Evolutionary conservation across 768 basidiomycete species (phyloP), one percentile per base, ranked within the genome.

Genomic region (Boletus rex-veris): DNA sequence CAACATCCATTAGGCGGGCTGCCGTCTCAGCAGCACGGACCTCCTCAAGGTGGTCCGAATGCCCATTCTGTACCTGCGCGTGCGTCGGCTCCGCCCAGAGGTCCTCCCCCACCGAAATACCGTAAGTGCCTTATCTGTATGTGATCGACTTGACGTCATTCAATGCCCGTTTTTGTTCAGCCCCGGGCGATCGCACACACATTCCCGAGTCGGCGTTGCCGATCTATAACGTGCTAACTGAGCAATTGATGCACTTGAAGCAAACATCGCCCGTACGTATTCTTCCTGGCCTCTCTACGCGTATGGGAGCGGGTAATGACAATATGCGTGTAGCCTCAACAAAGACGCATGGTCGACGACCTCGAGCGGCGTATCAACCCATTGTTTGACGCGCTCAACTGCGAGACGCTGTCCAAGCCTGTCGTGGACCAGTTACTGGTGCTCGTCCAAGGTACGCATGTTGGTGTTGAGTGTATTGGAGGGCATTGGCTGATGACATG

Each of bases 371-470:
- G 95, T 31, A 77, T 96, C 61, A 93, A 86, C 64, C 80, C 85
- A 0, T 71, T 98, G 42, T 97, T 95, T 63, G 95, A 97, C 65
- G 86, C 85, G n/a, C 72, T 98, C 61, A 97, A 98, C 69, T 93
- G 91, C 64, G 84, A 92, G 62, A 88, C 89, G 7, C 66, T 97
- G 18, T 86, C 90, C 14, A 74, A 76, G 54, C 68, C 80, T 11
- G 84, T 91, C 21, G 79, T 88, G 14, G 87, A 88, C 40, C 83
- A 89, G 59, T 73, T 97, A 30, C 64, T 83, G 19, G 81, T 84
- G 39, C 76, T 98, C 41, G 78, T 83, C 4, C 77, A 81, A 75
- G 94, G 93, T 94, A 57, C 40, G 62, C 31, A 77, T 63, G 2
- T 5, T n/a, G 26, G 38, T 31, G 15, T 38, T 40, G 28, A 38